Percentiles rank a stretch among this genome's conserved stretches.
phyloP scores from a whole-genome alignment of 768 basidiomycete genomes.

The Suillus paluster region DNA sequence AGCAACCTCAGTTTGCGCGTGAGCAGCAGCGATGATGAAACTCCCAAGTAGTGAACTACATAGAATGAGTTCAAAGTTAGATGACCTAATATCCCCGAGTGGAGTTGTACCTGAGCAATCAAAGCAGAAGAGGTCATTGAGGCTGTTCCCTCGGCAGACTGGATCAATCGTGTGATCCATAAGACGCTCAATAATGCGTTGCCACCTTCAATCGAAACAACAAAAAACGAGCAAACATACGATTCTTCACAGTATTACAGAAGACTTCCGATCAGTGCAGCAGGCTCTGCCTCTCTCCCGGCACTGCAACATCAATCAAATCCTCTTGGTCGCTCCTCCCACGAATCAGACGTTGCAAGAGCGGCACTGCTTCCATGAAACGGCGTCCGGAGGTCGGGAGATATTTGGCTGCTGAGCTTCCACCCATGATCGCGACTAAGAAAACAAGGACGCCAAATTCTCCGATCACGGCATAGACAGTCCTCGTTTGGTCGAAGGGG shows the following conservation, averaged over 20 bases:
- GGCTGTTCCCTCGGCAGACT: background rate
- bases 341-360: constrained; percentile 18
- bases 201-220: constrained; percentile 43
- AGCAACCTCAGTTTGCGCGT: too few relatives aligned
- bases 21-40: background rate
- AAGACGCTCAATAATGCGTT: constrained; percentile 62
- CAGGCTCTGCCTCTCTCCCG: constrained; percentile 19
- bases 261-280: constrained; percentile 12
- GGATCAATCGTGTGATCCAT: constrained; percentile 67
- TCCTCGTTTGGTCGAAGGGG: constrained; percentile 57
- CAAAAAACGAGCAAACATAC: background rate
- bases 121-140: background rate
- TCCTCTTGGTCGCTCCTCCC: background rate
- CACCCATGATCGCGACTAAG: constrained; percentile 33
- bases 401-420: constrained; percentile 20
- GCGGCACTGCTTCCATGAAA: constrained; percentile 14
- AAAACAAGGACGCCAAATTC: constrained; percentile 31
- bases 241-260: too few relatives aligned
- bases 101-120: background rate
- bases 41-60: background rate
- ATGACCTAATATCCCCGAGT: background rate
- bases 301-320: constrained; percentile 13
- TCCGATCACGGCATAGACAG: constrained; percentile 54
- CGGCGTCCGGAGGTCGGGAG: constrained; percentile 9
- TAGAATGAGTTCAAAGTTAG: background rate